Percentiles rank a stretch among this genome's conserved stretches.
Evolutionary conservation across 163 green algal species (phyloP).

Genomic region (Scenedesmus sp.): DNA sequence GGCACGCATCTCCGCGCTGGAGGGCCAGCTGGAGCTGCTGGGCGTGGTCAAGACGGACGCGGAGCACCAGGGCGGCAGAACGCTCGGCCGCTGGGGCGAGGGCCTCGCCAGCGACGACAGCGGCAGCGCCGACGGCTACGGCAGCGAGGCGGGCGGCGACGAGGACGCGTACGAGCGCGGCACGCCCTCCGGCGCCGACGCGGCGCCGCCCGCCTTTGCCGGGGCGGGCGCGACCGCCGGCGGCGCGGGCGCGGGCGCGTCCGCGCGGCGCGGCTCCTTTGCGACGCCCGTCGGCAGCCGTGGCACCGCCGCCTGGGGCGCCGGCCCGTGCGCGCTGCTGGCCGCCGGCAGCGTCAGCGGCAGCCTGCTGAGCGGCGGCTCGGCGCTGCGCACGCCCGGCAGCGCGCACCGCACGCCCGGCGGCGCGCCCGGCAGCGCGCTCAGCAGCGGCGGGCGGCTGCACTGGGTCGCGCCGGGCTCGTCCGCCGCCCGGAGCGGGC

Average conservation of each 20-base stretch:
- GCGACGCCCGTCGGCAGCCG: too few relatives aligned
- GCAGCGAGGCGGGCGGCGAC: slow-evolving; percentile 1
- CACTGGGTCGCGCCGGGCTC: slow-evolving; percentile 35
- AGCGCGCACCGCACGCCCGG: slow-evolving; percentile 1
- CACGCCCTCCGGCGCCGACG: too few relatives aligned
- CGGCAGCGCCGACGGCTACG: slow-evolving; percentile 1
- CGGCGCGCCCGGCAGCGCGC: too few relatives aligned
- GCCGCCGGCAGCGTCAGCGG: too few relatives aligned
- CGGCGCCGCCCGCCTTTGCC: neutral
- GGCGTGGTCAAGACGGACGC: slow-evolving; percentile 36
- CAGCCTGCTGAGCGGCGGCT: too few relatives aligned
- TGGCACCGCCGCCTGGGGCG: too few relatives aligned
- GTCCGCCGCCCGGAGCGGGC: neutral
- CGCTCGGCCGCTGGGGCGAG: slow-evolving; percentile 28
- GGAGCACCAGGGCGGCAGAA: slow-evolving; percentile 28
- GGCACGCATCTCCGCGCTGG: slow-evolving; percentile 1
- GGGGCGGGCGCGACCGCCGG: neutral
- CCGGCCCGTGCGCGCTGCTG: too few relatives aligned
- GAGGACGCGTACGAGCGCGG: slow-evolving; percentile 29
- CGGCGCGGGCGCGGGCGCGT: neutral
- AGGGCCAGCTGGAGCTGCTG: slow-evolving; percentile 29
- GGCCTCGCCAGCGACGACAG: neutral
- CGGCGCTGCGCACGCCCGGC: slow-evolving; percentile 1
- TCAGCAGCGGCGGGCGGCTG: neutral
- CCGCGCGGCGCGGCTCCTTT: too few relatives aligned